Evolutionary conservation across 371 early-diverging fungal genomes (phyloP), one percentile per base, ranked within the genome.

Genomic region (Mucor plumbeus): DNA sequence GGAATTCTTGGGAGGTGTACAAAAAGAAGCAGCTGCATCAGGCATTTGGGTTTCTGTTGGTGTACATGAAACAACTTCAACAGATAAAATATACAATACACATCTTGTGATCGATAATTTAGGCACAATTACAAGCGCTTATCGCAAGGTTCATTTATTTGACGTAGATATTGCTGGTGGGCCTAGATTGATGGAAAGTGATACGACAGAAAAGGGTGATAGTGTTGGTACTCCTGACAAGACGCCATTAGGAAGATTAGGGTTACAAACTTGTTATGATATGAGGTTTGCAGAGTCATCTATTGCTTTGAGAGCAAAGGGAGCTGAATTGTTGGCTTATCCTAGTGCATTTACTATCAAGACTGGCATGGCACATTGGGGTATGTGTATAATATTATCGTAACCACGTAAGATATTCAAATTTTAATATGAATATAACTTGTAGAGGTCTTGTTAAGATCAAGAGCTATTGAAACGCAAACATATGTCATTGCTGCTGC

Each of bases 311-410:
- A 78, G 92, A 9, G 69, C 66, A 35, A 75, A 76, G 17, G 92
- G 93, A 0, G 92, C 93, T 6, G 86, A 94, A 53, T 77, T 93
- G 15, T 69, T 95, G 26, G 86, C 92, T 13, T 95, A 84, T 69
- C 95, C 96, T 17, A 91, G 92, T n/a, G 96, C 94, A 1, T 95
- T 95, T 70, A 94, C 96, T 0, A 66, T 90, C 58, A 82, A 84
- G 56, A 95, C 96, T 2, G 96, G 96, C 3, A 78, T 81, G 61
- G 92, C 94, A 19, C 95, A 95, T 74, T 95, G 95, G 95, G 89
- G 88, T 89, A 85, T 70, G 63, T 26, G 26, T 26, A 26, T 26
- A 26, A 3, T 63, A 41, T 36, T 41, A 5, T 41, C 26, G 26
- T 26, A 26, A 26, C 26, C 26, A 26, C 26, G 26, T 26, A 26